Conservation (phyloP, 441 rosid species). For the Raphanus hybrid region DNA sequence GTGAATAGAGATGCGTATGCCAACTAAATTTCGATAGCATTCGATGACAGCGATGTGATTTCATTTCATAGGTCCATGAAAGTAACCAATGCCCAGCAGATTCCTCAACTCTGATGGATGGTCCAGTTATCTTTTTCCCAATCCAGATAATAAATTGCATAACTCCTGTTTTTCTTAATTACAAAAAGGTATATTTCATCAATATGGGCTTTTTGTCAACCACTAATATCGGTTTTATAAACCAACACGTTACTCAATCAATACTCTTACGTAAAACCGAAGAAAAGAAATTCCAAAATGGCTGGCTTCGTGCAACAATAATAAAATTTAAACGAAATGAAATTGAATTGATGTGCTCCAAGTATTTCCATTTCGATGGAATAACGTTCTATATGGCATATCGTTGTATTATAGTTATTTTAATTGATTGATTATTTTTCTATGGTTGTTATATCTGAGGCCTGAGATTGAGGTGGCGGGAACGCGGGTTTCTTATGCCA, state of each 20-base stretch:
- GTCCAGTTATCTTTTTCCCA: conserved; percentile 28
- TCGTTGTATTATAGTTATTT: neutral
- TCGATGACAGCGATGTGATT: conserved; percentile 9
- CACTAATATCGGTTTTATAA: conserved; percentile 20
- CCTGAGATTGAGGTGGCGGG: no score
- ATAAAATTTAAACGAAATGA: neutral
- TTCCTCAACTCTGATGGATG: conserved; percentile 28
- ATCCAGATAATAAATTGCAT: conserved; percentile 14
- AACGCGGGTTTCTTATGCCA: no score
- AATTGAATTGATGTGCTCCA: conserved; percentile 19
- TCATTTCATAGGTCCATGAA: conserved; percentile 27
- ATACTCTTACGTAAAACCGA: conserved; percentile 33
- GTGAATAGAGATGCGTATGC: conserved; percentile 31
- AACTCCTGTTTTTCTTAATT: neutral
- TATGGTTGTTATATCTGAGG: no score
- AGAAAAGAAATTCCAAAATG: conserved; percentile 38
- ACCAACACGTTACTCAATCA: conserved; percentile 31
- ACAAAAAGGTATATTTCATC: conserved; percentile 3
- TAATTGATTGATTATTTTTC: neutral
- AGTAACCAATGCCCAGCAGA: conserved; percentile 37
- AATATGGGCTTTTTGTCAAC: conserved; percentile 23
- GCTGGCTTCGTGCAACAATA: conserved; percentile 28
- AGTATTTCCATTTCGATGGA: conserved; percentile 18
- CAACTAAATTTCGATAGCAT: conserved; percentile 15
- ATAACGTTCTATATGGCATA: conserved; percentile 5